Percentiles rank a stretch among this genome's conserved stretches.
Evolutionary conservation across 768 basidiomycete species (phyloP).

Genomic region (Leccinellum albellum): DNA sequence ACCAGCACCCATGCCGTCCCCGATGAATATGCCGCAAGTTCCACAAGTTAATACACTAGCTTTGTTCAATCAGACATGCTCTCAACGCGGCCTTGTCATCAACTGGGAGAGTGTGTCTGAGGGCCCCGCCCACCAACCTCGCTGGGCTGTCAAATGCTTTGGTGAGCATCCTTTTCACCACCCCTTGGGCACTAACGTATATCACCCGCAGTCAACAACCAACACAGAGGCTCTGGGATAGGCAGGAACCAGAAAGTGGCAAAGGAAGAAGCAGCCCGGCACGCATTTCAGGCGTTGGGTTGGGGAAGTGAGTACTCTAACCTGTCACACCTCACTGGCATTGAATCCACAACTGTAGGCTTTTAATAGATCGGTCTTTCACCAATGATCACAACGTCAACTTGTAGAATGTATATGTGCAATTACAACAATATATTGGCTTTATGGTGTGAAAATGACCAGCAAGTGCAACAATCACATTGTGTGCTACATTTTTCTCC

Average conservation of each 20-base stretch:
- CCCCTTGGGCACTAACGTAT: neutral
- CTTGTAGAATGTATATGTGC: neutral
- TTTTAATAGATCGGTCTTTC: constrained; percentile 8
- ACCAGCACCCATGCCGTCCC: constrained; percentile 21
- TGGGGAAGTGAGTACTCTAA: constrained; percentile 40
- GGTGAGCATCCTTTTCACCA: constrained; percentile 36
- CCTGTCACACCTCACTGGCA: neutral
- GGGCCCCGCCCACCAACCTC: constrained; percentile 54
- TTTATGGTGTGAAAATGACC: neutral
- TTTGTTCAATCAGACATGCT: constrained; percentile 50
- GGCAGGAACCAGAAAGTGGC: constrained; percentile 64
- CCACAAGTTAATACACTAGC: constrained; percentile 40
- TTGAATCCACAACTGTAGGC: constrained; percentile 7
- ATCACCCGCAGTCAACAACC: constrained; percentile 43
- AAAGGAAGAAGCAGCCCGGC: constrained; percentile 63
- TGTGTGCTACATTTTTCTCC: too few relatives aligned
- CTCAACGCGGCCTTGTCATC: constrained; percentile 42
- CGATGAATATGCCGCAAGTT: constrained; percentile 21
- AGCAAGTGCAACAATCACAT: too few relatives aligned
- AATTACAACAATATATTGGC: constrained; percentile 2
- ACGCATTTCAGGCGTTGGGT: constrained; percentile 50
- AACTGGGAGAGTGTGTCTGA: constrained; percentile 44
- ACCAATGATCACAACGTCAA: neutral
- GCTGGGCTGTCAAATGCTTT: constrained; percentile 52
- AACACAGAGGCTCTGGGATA: constrained; percentile 45